Evolutionary conservation across 2,329 filamentous ascomycete species (phyloP), one percentile per base, ranked within the genome.

Genomic region (Corynespora cassiicola): DNA sequence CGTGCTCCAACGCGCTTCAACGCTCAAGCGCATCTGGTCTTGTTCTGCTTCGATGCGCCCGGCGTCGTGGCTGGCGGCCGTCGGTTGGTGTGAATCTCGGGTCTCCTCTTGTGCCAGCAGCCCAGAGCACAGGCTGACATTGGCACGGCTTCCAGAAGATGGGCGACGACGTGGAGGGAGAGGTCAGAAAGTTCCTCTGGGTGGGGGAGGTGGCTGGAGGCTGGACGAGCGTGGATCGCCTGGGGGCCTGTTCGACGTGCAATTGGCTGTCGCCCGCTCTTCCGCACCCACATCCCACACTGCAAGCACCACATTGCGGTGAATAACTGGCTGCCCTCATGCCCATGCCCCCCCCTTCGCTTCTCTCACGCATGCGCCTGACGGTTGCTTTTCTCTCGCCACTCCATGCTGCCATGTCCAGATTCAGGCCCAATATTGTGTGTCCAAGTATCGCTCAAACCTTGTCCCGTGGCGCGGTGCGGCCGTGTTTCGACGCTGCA

Each of bases 361-460:
- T 36, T 41, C 42, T 46, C 43, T 25, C 47, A 15, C 32, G 32
- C 14, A 33, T 34, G 27, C 22, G 25, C 18, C 32, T 45, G 42
- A 32, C n/a, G 38, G 38, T 19, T 32, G 31, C 29, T 27, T 34
- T 42, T 22, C 32, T 28, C 46, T 33, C 42, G 39, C 39, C 31
- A 48, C 52, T 56, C 47, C 28, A 33, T 35, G 45, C 34, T 52
- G 56, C 57, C 56, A 60, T 61, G 56, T 50, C 46, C 37, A n/a
- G n/a, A n/a, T n/a, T n/a, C n/a, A n/a, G n/a, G n/a, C n/a, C n/a
- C n/a, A n/a, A 37, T 49, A 31, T 19, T 41, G 41, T 42, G 17
- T 35, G 20, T 37, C 38, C 29, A 30, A 29, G 36, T 31, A 31
- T 14, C 12, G 17, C 24, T 32, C 35, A 17, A 22, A 19, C 45